These are phyloP conservation scores for Neofusicoccum cordaticola DNA, from an alignment of 2,329 filamentous ascomycete genomes.

Conservation along the genomic window DNA sequence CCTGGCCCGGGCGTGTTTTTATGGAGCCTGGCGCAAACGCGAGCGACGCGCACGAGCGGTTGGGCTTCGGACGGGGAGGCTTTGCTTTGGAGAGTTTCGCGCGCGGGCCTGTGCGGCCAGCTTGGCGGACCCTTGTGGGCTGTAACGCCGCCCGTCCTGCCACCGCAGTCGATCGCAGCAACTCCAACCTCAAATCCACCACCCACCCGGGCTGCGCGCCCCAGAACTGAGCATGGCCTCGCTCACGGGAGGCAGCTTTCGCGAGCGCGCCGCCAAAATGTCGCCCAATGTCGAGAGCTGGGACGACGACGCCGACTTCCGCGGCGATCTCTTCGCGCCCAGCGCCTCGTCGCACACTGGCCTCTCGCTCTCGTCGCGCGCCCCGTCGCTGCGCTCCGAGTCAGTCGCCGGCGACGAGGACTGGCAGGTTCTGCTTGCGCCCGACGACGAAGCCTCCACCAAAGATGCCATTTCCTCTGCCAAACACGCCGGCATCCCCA, in stretches of 20 bases:
- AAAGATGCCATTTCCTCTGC: conserved; percentile 83
- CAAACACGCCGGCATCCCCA: conserved; percentile 83
- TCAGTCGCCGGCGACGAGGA: conserved; percentile 76
- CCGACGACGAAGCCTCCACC: conserved; percentile 80
- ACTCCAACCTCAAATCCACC: conserved; percentile 20
- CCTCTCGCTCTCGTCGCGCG: conserved; percentile 68
- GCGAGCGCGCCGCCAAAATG: conserved; percentile 36
- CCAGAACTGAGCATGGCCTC: conserved; percentile 27
- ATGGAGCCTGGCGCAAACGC: neutral
- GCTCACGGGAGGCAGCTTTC: conserved; percentile 36
- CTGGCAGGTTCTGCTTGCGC: conserved; percentile 79
- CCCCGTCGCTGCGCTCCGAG: conserved; percentile 79
- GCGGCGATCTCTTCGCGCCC: conserved; percentile 69
- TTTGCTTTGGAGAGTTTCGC: neutral
- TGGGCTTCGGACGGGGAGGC: neutral
- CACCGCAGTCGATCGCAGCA: conserved; percentile 18
- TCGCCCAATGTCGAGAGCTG: conserved; percentile 68
- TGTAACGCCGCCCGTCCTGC: neutral
- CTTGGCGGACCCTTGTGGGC: neutral
- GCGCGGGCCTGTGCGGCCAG: neutral
- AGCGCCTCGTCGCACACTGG: conserved; percentile 57
- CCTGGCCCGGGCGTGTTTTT: neutral
- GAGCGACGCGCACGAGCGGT: neutral
- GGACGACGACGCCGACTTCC: conserved; percentile 52
- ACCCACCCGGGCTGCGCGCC: conserved; percentile 19